Conservation (phyloP, 805 yeast genomes). For the Starmerella davenportii region DNA sequence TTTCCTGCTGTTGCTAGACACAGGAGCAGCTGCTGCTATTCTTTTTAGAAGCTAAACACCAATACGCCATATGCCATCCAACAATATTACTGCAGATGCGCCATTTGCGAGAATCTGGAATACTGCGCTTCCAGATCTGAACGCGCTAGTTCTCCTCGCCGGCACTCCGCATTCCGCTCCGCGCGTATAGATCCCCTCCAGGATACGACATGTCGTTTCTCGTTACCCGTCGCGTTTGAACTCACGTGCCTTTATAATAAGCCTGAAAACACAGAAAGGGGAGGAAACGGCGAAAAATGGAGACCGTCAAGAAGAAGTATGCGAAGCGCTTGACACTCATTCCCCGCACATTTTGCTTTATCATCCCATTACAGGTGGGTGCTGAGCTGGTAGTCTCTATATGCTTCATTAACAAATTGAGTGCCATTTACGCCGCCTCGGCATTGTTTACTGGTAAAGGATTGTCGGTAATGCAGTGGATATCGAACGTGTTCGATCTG, state of each 20-base stretch:
- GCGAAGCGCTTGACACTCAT: constrained; percentile 7
- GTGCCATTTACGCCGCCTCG: constrained; percentile 72
- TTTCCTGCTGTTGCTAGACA: no score
- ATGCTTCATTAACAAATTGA: constrained; percentile 66
- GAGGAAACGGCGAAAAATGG: background rate
- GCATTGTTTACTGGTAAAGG: constrained; percentile 81
- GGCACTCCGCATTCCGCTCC: no score
- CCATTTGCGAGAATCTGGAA: no score
- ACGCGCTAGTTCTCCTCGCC: no score
- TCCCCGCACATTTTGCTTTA: constrained; percentile 42
- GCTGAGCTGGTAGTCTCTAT: constrained; percentile 58
- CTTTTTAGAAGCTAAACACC: no score
- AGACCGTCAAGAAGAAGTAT: background rate
- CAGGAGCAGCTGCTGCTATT: no score
- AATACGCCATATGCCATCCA: no score
- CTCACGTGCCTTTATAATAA: background rate
- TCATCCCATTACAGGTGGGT: constrained; percentile 67
- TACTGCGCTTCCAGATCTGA: no score
- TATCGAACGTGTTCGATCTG: constrained; percentile 50
- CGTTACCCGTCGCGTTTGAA: background rate
- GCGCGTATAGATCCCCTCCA: no score
- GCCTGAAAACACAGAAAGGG: no score
- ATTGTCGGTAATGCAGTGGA: constrained; percentile 63
- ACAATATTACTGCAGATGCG: no score
- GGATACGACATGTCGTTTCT: background rate